phyloP scores from a whole-genome alignment of 129 eudicot genomes.

The Rutidosis leptorrhynchoides region DNA sequence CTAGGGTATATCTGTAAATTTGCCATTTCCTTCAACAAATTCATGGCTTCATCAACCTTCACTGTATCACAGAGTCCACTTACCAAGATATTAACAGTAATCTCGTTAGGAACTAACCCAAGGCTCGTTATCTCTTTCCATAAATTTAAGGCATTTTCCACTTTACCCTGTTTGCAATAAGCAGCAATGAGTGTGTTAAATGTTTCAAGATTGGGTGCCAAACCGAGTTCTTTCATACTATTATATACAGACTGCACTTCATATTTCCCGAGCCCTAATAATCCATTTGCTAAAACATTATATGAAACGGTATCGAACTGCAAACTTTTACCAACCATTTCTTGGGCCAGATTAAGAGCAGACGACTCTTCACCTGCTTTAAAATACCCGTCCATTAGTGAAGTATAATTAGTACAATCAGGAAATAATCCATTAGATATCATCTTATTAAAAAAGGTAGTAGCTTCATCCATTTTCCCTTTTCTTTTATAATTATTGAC shows the following conservation, averaged over 20 bases:
- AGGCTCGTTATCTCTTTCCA: constrained; percentile 60
- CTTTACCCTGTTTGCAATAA: constrained; percentile 61
- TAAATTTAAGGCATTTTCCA: constrained; percentile 49
- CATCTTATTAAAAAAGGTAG: constrained; percentile 42
- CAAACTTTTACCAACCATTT: constrained; percentile 47
- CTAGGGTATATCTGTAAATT: constrained; percentile 49
- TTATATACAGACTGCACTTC: constrained; percentile 67
- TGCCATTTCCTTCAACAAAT: constrained; percentile 56
- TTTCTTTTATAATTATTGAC: constrained; percentile 60
- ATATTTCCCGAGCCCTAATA: constrained; percentile 62
- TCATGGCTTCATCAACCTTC: constrained; percentile 54
- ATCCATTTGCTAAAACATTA: constrained; percentile 77
- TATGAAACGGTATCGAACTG: constrained; percentile 71
- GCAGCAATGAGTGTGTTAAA: constrained; percentile 80
- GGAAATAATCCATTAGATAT: constrained; percentile 51
- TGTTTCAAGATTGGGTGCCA: constrained; percentile 69
- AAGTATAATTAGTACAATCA: constrained; percentile 70
- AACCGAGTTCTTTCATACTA: constrained; percentile 54
- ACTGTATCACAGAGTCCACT: constrained; percentile 65
- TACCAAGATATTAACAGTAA: constrained; percentile 54
- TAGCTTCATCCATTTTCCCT: constrained; percentile 68
- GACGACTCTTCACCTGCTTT: constrained; percentile 72
- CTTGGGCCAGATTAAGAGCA: constrained; percentile 72
- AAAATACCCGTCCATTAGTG: constrained; percentile 83
- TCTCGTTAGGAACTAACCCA: constrained; percentile 55